Evolutionary conservation across 306 rosid species (phyloP), one percentile per base, ranked within the genome.

Genomic region (Inga laurina): DNA sequence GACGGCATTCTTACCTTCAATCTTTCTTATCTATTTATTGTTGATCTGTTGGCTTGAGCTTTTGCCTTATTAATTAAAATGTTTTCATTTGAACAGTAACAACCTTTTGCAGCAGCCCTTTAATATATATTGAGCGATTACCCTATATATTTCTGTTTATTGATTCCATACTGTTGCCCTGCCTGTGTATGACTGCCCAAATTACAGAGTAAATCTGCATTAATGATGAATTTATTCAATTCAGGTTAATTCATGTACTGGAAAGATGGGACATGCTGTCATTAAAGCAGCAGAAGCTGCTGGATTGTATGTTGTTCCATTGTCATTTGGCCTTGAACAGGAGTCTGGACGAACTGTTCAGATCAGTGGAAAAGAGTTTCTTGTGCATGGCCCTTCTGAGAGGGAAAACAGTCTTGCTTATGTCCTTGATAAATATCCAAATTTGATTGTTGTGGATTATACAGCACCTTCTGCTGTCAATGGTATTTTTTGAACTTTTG

Each of bases 211-310:
- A 21, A 80, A 61, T 43, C 54, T 68, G 62, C 46, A 59, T 78
- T 49, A 71, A 49, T 59, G 59, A 52, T 54, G 32, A 72, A 54
- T 72, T 45, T 46, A 22, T 76, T 59, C 12, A 74, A 69, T 61
- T 82, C 80, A 94, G 98, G 95, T 96, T 61, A 94, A 92, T 87
- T 92, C 97, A 27, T 96, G 98, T 77, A 83, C 92, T 57, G 98
- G 98, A 21, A 96, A 92, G 82, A 96, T 94, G 98, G 99, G 98
- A 46, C 85, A 86, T 86, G 93, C 97, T 32, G 94, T 94, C 46
- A 91, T 94, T 77, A 86, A 83, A 76, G 97, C 94, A 41, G 98
- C 97, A 13, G 93, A 92, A 74, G 89, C 97, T 84, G 97, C 97
- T 18, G 99, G 99, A 74, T 79, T 94, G 72, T 32, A 87, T 81